phyloP scores from a whole-genome alignment of 2,329 filamentous ascomycete genomes.

The Botrytis medusae region DNA sequence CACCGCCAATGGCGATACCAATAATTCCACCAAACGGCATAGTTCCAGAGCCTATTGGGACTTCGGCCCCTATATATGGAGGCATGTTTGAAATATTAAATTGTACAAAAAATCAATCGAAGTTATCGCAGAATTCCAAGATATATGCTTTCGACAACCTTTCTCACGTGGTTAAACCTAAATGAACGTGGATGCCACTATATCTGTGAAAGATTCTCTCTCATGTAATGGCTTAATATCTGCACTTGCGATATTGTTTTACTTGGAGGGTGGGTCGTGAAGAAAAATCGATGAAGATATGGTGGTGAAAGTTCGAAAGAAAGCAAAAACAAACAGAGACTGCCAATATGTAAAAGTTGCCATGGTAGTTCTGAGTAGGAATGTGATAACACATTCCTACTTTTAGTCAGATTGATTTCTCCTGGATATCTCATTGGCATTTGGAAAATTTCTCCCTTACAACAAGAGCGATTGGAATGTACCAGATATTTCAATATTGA shows the following conservation, averaged over 20 bases:
- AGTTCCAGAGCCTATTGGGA: neutral
- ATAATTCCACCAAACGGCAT: slow-evolving; percentile 1
- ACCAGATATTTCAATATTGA: neutral
- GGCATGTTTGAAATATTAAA: slow-evolving; percentile 7
- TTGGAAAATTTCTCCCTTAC: slow-evolving; percentile 1
- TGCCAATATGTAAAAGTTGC: slow-evolving; percentile 3
- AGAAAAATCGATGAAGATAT: neutral
- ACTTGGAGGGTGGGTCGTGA: neutral
- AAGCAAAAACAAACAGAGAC: neutral
- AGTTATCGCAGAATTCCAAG: neutral
- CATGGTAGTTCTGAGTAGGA: neutral
- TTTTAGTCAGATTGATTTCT: neutral
- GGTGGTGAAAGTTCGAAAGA: neutral
- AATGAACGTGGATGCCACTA: neutral
- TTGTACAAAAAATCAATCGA: neutral
- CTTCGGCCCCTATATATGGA: neutral
- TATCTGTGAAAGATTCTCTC: neutral
- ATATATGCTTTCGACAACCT: neutral
- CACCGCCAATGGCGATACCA: slow-evolving; percentile 13
- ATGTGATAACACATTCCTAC: slow-evolving; percentile 1
- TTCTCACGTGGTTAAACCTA: neutral
- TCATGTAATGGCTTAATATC: neutral
- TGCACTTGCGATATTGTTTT: slow-evolving; percentile 1
- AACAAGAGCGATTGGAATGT: neutral
- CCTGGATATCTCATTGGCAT: slow-evolving; percentile 6